Percentiles rank a stretch among this genome's conserved stretches.
Evolutionary conservation across 1,139 yeast genomes (phyloP).

Genomic region (Candida pseudocylindracea): DNA sequence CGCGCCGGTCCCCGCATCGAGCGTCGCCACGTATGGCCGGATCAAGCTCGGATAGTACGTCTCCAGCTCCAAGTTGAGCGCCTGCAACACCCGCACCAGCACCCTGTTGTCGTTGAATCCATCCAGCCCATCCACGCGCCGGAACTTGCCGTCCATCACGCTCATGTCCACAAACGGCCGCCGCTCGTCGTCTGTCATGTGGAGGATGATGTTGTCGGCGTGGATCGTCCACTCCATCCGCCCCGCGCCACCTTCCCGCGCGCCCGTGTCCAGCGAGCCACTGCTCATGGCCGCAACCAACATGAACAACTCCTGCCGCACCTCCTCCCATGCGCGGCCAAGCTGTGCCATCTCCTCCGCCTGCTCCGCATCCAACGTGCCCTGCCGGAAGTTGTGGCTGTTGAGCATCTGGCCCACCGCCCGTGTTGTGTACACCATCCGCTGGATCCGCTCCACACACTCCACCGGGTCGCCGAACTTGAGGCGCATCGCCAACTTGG

Average conservation of each 20-base stretch:
- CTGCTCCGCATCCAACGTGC: conserved; percentile 13
- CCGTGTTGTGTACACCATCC: conserved; percentile 10
- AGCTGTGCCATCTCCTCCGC: conserved; percentile 14
- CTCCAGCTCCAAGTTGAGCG: conserved; percentile 9
- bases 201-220: conserved; percentile 7
- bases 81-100: conserved; percentile 22
- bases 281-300: conserved; percentile 17
- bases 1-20: too few species aligned
- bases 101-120: conserved; percentile 18
- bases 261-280: conserved; percentile 8
- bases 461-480: conserved; percentile 13
- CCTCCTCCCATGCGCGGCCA: conserved; percentile 9
- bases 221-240: conserved; percentile 2
- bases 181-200: conserved; percentile 10
- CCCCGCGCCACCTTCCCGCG: conserved; percentile 1
- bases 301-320: conserved; percentile 14
- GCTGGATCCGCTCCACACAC: conserved; percentile 7
- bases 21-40: conserved; percentile 5
- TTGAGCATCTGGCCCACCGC: conserved; percentile 8
- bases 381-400: conserved; percentile 14
- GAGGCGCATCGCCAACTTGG: conserved; percentile 18
- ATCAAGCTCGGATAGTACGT: conserved; percentile 16
- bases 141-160: conserved; percentile 15
- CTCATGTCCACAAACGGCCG: conserved; percentile 12
- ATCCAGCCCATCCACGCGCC: conserved; percentile 24